Evolutionary conservation across 2,329 filamentous ascomycete genomes (phyloP).

Genomic region (Paecilomyces niveus): DNA sequence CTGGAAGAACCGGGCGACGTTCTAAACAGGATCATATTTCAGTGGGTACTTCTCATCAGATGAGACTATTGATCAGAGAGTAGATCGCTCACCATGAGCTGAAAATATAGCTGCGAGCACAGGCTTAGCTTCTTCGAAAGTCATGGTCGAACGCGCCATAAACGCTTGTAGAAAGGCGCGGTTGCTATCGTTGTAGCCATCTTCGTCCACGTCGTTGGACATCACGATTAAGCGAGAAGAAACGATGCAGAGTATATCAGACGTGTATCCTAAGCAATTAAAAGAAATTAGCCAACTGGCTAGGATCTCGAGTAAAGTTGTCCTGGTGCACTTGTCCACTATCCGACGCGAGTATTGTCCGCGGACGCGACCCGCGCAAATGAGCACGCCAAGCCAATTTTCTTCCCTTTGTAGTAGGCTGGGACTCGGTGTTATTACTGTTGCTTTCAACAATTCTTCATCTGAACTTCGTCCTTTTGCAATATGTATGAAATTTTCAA

Average conservation of each 20-base stretch:
- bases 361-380: constrained; percentile 7
- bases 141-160: constrained; percentile 69
- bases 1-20: constrained; percentile 42
- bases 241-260: background rate
- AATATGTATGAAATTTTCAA: too few species aligned
- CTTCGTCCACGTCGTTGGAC: constrained; percentile 12
- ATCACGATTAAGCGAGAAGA: constrained; percentile 1
- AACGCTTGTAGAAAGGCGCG: constrained; percentile 89
- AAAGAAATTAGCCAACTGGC: too few species aligned
- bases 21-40: constrained; percentile 22
- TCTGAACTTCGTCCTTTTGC: too few species aligned
- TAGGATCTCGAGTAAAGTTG: background rate
- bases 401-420: background rate
- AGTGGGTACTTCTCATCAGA: background rate
- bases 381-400: constrained; percentile 6
- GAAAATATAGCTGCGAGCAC: constrained; percentile 71
- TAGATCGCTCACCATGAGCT: constrained; percentile 39
- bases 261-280: constrained; percentile 1
- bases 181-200: constrained; percentile 57
- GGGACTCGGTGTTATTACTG: too few species aligned
- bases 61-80: background rate
- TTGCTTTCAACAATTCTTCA: too few species aligned
- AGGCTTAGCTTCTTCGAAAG: constrained; percentile 63
- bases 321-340: background rate
- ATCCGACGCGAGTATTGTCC: constrained; percentile 4